Conservation (phyloP, 2,329 filamentous ascomycete genomes). For the Parastagonospora avenae region DNA sequence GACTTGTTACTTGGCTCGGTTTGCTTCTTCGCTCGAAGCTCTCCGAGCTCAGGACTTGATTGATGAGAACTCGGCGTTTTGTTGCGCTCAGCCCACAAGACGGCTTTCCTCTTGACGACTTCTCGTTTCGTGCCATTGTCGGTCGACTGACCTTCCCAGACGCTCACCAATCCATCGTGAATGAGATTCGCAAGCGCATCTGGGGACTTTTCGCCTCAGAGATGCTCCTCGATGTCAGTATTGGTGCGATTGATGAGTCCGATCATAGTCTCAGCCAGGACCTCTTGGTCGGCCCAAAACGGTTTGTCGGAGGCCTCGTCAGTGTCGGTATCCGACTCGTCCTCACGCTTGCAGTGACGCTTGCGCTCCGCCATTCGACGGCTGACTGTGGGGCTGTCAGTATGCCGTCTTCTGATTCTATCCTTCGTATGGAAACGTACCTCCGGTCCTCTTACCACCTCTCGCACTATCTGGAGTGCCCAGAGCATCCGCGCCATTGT, state of each 20-base stretch:
- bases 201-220: neutral
- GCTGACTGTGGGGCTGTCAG: constrained; percentile 2
- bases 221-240: neutral
- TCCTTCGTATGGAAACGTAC: no score
- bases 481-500: neutral
- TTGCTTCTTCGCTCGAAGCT: neutral
- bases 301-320: neutral
- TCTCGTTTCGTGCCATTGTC: neutral
- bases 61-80: neutral
- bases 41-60: neutral
- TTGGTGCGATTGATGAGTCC: constrained; percentile 1
- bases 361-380: constrained; percentile 6
- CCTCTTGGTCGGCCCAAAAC: neutral
- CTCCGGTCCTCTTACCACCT: neutral
- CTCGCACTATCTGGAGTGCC: constrained; percentile 4
- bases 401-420: no score
- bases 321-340: constrained; percentile 1
- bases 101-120: neutral
- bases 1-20: no score
- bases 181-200: constrained; percentile 2
- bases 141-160: constrained; percentile 2
- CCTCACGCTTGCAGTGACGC: constrained; percentile 13
- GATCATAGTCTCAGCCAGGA: constrained; percentile 6
- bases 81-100: neutral
- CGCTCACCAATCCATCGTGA: constrained; percentile 1